phyloP scores from a whole-genome alignment of 495 filamentous ascomycete genomes.

The Penicillium cinerascens region DNA sequence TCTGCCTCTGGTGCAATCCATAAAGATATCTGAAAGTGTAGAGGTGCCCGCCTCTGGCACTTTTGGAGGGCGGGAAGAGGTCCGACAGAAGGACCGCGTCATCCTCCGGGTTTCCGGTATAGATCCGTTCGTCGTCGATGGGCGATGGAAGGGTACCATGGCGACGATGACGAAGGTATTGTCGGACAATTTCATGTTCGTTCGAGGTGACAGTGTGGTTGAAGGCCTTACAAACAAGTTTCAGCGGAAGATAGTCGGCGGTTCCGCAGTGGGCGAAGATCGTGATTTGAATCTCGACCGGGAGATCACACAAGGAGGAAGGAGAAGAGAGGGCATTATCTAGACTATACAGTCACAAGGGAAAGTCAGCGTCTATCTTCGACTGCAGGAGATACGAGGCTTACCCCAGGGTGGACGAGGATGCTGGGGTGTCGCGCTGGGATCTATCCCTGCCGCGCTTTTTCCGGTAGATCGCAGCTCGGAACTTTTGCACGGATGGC shows the following conservation, averaged over 20 bases:
- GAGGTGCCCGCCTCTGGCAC: constrained; percentile 42
- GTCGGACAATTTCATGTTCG: constrained; percentile 40
- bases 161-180: constrained; percentile 43
- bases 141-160: constrained; percentile 47
- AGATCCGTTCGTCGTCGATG: constrained; percentile 35
- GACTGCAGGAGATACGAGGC: neutral
- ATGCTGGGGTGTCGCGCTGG: constrained; percentile 18
- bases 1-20: constrained; percentile 37
- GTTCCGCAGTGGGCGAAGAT: constrained; percentile 44
- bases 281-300: constrained; percentile 44
- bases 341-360: constrained; percentile 1
- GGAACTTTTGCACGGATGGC: constrained; percentile 33
- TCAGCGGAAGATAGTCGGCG: constrained; percentile 34
- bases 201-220: constrained; percentile 32
- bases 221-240: constrained; percentile 42
- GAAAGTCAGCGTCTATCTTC: neutral
- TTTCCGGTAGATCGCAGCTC: constrained; percentile 33
- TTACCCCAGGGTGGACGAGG: constrained; percentile 18
- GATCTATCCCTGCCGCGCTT: constrained; percentile 27
- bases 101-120: constrained; percentile 44
- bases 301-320: constrained; percentile 41
- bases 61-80: constrained; percentile 42
- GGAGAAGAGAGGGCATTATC: constrained; percentile 13
- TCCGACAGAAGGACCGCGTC: constrained; percentile 47
- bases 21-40: constrained; percentile 45